These are phyloP conservation scores for Uronychia binucleata DNA, from an alignment of 73 alveolate genomes.

Conservation along the genomic window DNA sequence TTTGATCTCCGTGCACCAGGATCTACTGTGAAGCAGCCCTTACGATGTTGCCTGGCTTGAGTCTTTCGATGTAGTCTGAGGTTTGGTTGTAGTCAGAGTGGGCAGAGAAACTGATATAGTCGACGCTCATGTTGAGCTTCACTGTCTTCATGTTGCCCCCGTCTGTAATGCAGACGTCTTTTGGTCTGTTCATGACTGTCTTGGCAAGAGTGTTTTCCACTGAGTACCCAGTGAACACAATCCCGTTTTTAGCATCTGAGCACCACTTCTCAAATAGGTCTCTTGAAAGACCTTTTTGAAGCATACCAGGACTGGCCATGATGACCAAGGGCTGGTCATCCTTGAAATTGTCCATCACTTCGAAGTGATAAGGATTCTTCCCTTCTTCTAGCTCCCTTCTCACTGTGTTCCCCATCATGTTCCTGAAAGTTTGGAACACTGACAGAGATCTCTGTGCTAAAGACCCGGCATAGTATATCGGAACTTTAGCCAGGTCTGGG, in stretches of 20 bases:
- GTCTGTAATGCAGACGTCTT: slow-evolving; percentile 61
- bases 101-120: slow-evolving; percentile 95
- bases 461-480: slow-evolving; percentile 93
- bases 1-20: slow-evolving; percentile 97
- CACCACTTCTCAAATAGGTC: slow-evolving; percentile 95
- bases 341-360: slow-evolving; percentile 75
- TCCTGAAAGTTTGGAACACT: slow-evolving; percentile 93
- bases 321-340: slow-evolving; percentile 85
- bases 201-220: slow-evolving; percentile 97
- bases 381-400: slow-evolving; percentile 83
- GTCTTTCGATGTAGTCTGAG: slow-evolving; percentile 86
- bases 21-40: not conserved
- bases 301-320: slow-evolving; percentile 98
- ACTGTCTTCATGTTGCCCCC: slow-evolving; percentile 53
- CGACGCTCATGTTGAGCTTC: slow-evolving; percentile 86
- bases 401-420: slow-evolving; percentile 93
- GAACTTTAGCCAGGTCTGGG: slow-evolving; percentile 76
- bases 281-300: slow-evolving; percentile 91
- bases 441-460: slow-evolving; percentile 93
- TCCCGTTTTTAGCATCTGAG: slow-evolving; percentile 84
- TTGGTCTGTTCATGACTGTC: slow-evolving; percentile 81
- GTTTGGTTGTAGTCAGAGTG: slow-evolving; percentile 97
- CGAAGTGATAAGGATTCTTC: slow-evolving; percentile 92
- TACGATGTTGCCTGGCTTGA: slow-evolving; percentile 94
- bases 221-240: slow-evolving; percentile 95